Evolutionary conservation across 208 protist genomes (phyloP).

Genomic region (Willaertia magna): DNA sequence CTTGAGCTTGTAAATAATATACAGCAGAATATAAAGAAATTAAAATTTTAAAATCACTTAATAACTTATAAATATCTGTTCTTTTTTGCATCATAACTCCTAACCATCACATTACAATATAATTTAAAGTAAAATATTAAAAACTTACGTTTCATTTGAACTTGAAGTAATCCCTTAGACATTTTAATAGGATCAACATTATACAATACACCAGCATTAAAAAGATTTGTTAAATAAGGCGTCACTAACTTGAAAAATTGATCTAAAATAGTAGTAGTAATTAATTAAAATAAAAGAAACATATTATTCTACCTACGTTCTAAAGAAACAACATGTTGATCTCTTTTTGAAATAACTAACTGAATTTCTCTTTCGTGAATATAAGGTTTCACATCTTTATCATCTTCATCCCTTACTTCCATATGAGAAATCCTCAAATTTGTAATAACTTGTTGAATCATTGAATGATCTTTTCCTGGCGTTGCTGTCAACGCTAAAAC

Average conservation of each 20-base stretch:
- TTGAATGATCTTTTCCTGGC: constrained; percentile 36
- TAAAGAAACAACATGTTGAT: not conserved
- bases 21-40: not conserved
- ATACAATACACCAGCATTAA: not conserved
- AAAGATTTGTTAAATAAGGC: not conserved
- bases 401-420: constrained; percentile 39
- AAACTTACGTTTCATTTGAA: not conserved
- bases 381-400: constrained; percentile 41
- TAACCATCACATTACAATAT: not conserved
- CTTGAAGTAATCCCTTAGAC: not conserved
- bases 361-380: constrained; percentile 24
- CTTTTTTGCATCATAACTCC: not conserved
- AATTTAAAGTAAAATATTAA: not conserved
- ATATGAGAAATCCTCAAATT: constrained; percentile 46
- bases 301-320: not conserved
- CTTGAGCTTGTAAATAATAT: not conserved
- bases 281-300: not conserved
- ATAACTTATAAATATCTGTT: not conserved
- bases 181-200: not conserved
- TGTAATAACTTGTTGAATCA: constrained; percentile 28
- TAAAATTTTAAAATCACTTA: not conserved
- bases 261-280: not conserved
- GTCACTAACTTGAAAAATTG: not conserved
- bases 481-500: constrained; percentile 49
- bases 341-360: not conserved